These are phyloP conservation scores for Intubia oerlemansii DNA, from an alignment of 2,329 filamentous ascomycete genomes.

Conservation along the genomic window DNA sequence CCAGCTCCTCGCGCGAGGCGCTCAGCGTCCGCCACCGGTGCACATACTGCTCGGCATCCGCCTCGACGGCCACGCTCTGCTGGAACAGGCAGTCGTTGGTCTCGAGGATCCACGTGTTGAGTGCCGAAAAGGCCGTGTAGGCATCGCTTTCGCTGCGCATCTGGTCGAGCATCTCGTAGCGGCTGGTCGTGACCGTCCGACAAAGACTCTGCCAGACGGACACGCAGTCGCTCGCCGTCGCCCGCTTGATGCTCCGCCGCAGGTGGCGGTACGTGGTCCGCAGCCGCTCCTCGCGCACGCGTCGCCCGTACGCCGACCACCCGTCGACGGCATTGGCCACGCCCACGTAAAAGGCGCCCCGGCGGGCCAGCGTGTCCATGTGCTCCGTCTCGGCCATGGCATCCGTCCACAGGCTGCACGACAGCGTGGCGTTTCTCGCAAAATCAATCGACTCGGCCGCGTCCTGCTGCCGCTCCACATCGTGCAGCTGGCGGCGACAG, in stretches of 20 bases:
- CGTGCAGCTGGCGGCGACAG: not conserved
- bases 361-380: constrained; percentile 5
- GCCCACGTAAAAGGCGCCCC: constrained; percentile 9
- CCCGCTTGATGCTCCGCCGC: constrained; percentile 7
- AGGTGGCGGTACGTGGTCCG: constrained; percentile 6
- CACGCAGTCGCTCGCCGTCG: constrained; percentile 5
- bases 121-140: constrained; percentile 1
- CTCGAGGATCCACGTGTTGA: constrained; percentile 9
- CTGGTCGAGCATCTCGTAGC: constrained; percentile 3
- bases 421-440: too few relatives aligned
- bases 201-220: constrained; percentile 2
- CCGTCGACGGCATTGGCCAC: constrained; percentile 6
- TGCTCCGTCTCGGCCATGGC: constrained; percentile 1
- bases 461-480: not conserved
- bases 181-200: not conserved
- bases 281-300: constrained; percentile 6
- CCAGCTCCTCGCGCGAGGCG: constrained; percentile 1
- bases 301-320: constrained; percentile 6
- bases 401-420: not conserved
- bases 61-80: constrained; percentile 6
- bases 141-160: constrained; percentile 3
- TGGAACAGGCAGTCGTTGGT: constrained; percentile 8
- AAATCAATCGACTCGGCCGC: constrained; percentile 1
- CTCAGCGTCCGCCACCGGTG: constrained; percentile 7
- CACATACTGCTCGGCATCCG: constrained; percentile 6